Base-by-base conservation (phyloP, 441 rosid species). In the Erysimum cheiri region DNA sequence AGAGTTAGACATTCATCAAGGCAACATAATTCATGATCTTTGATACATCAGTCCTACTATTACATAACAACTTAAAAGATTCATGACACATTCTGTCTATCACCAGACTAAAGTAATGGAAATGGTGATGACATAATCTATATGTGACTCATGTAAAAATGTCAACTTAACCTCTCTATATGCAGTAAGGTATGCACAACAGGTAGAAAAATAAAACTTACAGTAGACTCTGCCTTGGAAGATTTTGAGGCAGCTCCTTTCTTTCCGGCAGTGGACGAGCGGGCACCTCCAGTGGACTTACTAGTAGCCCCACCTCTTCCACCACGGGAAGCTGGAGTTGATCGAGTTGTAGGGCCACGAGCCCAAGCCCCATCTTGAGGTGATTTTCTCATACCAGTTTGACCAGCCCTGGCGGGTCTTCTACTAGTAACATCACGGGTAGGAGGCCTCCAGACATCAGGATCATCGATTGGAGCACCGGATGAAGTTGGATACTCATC, bases 361-460 rank as follows among this genome's bases (percentile, higher is more conserved):
- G 94, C 90, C 96, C 96, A 96, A 73, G 85, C 76, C 72, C 92
- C 98, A 79, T 96, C 99, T 70, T 88, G 97, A 8, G 98, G 83
- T 6, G 98, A 91, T 78, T 96, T 96, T 80, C 97, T 81, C 84
- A 64, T 73, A n/a, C 96, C 96, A 41, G 64, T 87, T 80, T 85
- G 96, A 77, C 88, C 91, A 78, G 89, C 65, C 81, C 99, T 85
- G 0, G 82, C 67, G 3, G 99, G 88, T 84, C 99, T 87, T 77
- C 98, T 81, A 65, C 72, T 84, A 1, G 86, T 6, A 49, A 88
- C 78, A 58, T 93, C 99, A 47, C 93, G 85, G 35, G 92, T 93
- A 6, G 97, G 99, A 28, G 98, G 97, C 86, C 97, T 83, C 99
- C 99, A 96, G 37, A 96, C 98, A 88, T 96, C 99, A 78, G 99